Evolutionary conservation across 2,329 filamentous ascomycete species (phyloP).

Genomic region (Penicillium sp.): DNA sequence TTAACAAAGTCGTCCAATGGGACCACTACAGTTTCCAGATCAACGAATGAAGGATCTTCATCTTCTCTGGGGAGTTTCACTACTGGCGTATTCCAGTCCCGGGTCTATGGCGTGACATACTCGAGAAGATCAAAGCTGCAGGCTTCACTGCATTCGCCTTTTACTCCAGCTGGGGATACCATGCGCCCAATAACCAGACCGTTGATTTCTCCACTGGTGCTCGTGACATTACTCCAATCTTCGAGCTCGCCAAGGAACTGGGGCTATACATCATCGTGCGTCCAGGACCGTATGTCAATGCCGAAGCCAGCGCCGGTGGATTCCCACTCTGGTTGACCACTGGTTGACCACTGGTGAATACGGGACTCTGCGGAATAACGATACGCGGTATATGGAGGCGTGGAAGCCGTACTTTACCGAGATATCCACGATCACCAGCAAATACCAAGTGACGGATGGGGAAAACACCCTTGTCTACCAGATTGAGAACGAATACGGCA

Average conservation of each 20-base stretch:
- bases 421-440: constrained; percentile 28
- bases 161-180: constrained; percentile 49
- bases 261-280: constrained; percentile 55
- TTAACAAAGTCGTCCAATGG: constrained; percentile 48
- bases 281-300: constrained; percentile 61
- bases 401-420: constrained; percentile 31
- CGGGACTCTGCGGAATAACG: constrained; percentile 31
- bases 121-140: constrained; percentile 51
- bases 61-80: constrained; percentile 54
- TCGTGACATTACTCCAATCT: constrained; percentile 51
- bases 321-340: constrained; percentile 59
- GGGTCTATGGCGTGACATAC: constrained; percentile 49
- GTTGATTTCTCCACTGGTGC: constrained; percentile 52
- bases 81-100: constrained; percentile 52
- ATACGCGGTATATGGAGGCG: constrained; percentile 29
- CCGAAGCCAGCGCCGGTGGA: constrained; percentile 59
- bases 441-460: constrained; percentile 29
- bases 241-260: constrained; percentile 51
- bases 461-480: constrained; percentile 29
- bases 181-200: constrained; percentile 43
- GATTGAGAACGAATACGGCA: constrained; percentile 36
- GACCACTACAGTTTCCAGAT: constrained; percentile 53
- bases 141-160: constrained; percentile 49
- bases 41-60: constrained; percentile 49
- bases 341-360: constrained; percentile 57